Evolutionary conservation across 352 stramenopile genomes (phyloP).

Genomic region (Thalassiosira delicatula): DNA sequence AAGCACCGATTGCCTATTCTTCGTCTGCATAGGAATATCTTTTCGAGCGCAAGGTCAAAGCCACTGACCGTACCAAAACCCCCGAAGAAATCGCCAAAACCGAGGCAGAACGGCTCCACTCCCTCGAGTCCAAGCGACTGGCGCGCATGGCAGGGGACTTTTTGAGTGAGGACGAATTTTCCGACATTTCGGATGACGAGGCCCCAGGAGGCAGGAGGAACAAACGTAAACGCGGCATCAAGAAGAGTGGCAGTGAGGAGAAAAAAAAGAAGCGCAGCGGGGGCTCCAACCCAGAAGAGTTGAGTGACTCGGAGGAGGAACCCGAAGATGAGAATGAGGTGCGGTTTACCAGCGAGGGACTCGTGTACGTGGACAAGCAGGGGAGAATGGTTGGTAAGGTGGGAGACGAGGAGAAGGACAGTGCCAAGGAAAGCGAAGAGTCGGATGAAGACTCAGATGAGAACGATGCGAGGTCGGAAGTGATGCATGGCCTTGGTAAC

Average conservation of each 20-base stretch:
- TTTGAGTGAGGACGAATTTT: conserved; percentile 88
- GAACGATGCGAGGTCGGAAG: conserved; percentile 69
- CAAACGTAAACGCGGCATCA: no score
- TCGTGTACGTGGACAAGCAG: conserved; percentile 76
- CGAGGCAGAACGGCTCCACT: conserved; percentile 89
- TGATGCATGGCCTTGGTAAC: conserved; percentile 21
- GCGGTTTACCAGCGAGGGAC: conserved; percentile 80
- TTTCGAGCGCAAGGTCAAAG: conserved; percentile 91
- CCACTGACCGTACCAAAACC: conserved; percentile 93
- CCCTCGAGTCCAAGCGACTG: conserved; percentile 92
- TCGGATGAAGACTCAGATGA: conserved; percentile 67
- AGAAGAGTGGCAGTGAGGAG: conserved; percentile 19
- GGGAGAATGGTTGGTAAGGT: conserved; percentile 75
- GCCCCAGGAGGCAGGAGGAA: no score
- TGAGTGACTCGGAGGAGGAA: conserved; percentile 85
- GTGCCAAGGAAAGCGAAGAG: conserved; percentile 57
- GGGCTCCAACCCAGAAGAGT: conserved; percentile 78
- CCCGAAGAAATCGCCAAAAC: conserved; percentile 92
- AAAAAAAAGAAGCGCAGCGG: conserved; percentile 53
- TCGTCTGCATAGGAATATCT: conserved; percentile 66
- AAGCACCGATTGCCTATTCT: no score
- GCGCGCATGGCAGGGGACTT: conserved; percentile 93
- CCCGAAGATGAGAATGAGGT: conserved; percentile 77
- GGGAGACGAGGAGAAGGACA: conserved; percentile 76
- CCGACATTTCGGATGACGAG: conserved; percentile 85